Evolutionary conservation across 2,329 filamentous ascomycete genomes (phyloP).

Genomic region (Arachnomyces sp.): DNA sequence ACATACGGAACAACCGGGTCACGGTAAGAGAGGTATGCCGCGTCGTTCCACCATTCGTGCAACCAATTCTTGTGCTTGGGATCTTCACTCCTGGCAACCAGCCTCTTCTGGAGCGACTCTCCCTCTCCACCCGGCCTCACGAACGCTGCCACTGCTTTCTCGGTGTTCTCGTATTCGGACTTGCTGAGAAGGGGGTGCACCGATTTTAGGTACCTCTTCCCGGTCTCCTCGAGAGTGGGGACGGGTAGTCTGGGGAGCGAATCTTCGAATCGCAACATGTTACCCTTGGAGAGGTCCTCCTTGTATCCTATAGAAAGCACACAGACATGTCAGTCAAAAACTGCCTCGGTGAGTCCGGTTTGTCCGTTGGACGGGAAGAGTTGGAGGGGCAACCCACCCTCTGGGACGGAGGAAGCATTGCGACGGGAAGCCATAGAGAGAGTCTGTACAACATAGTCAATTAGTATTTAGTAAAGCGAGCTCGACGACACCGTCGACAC

Average conservation of each 20-base stretch:
- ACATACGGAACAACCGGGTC: slow-evolving; percentile 97
- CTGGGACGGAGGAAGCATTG: slow-evolving; percentile 37
- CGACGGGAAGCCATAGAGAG: slow-evolving; percentile 33
- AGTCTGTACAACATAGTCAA: slow-evolving; percentile 18
- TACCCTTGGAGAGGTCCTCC: slow-evolving; percentile 55
- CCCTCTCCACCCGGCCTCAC: slow-evolving; percentile 78
- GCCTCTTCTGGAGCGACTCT: slow-evolving; percentile 75
- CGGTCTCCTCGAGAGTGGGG: slow-evolving; percentile 56
- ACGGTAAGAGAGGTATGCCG: slow-evolving; percentile 84
- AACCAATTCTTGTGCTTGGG: slow-evolving; percentile 88
- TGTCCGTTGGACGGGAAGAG: slow-evolving; percentile 9
- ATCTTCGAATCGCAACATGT: slow-evolving; percentile 59
- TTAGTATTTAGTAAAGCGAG: slow-evolving; percentile 3
- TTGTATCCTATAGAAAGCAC: slow-evolving; percentile 46
- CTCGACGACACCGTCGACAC: background rate
- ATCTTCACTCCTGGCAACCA: slow-evolving; percentile 69
- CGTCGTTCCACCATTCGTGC: slow-evolving; percentile 96
- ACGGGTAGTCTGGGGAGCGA: slow-evolving; percentile 56
- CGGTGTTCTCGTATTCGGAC: slow-evolving; percentile 52
- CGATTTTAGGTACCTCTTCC: slow-evolving; percentile 57
- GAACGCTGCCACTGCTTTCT: slow-evolving; percentile 81
- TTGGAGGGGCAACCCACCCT: slow-evolving; percentile 34
- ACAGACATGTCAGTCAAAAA: slow-evolving; percentile 4
- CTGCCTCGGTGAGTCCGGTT: slow-evolving; percentile 7
- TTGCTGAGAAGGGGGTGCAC: slow-evolving; percentile 54